Evolutionary conservation across 192 early-diverging fungal species (phyloP), one percentile per base, ranked within the genome.

Genomic region (Pilaira anomala): DNA sequence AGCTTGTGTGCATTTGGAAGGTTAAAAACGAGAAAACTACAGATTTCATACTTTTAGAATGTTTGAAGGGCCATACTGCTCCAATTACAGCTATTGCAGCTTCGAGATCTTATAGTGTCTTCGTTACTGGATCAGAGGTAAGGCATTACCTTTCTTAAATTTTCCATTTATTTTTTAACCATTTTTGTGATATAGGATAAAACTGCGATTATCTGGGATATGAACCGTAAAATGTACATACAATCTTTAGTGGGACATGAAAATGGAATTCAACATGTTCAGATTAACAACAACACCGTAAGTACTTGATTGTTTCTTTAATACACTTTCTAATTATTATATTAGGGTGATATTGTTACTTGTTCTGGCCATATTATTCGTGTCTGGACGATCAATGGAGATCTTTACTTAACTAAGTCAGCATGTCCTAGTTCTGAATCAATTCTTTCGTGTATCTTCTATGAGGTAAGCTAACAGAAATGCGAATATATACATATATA

Each of bases 351-450:
- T 62, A 87, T 87, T 69, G 75, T 76, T 12, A 83, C 83, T 2
- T 86, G 85, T 25, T 85, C 80, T 44, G 78, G 78, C 13, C 69
- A 78, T 21, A 62, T 74, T n/a, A 59, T 87, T 25, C 67, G 80
- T n/a, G 64, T 87, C 2, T 87, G 83, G 83, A 76, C 76, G 8
- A 76, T 87, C 36, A 87, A 87, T 63, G 85, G 85, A 11, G 85
- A 86, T 50, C 67, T 85, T 42, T 74, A 83, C n/a, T 33, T 85
- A 14, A 65, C 76, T 55, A 82, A 83, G 48, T 76, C 72, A 48
- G 62, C 77, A 8, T 75, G 73, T 18, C 75, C 77, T 49, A 71
- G 71, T 56, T 64, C 72, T 11, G 84, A 83, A 40, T 72, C 78
- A 9, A 78, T 86, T 46, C 63, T 78, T 51, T 78, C 78, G 25